A percentile compares a stretch with the other conserved stretches of the same genome.
Conservation (phyloP, 176 grass and related monocot species). For the Aegilops umbellulata region DNA sequence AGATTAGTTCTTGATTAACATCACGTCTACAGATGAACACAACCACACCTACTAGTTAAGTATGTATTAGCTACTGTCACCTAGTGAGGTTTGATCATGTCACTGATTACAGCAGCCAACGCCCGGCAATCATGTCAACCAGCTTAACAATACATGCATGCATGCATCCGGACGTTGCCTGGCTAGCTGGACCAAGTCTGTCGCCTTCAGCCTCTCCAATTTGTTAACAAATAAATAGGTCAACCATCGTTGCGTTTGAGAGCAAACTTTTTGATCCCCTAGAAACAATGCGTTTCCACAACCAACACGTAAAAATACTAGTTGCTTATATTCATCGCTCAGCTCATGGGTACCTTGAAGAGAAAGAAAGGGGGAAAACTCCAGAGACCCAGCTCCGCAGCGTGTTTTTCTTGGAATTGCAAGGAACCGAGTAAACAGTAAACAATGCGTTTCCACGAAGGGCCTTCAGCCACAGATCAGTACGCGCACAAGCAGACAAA, state of each 20-base stretch:
- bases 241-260: neutral
- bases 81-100: neutral
- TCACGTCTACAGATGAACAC: neutral
- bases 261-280: neutral
- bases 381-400: neutral
- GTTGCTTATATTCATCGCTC: neutral
- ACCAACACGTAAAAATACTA: neutral
- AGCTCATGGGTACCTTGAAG: neutral
- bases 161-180: neutral
- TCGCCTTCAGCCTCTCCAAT: neutral
- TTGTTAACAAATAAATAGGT: neutral
- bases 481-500: constrained; percentile 19
- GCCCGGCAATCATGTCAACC: neutral
- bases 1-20: neutral
- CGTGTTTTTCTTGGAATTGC: constrained; percentile 1
- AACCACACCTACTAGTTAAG: neutral
- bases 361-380: neutral
- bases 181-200: neutral
- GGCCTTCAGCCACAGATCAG: constrained; percentile 19
- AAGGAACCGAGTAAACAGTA: neutral
- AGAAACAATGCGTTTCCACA: neutral
- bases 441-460: neutral
- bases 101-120: constrained; percentile 4
- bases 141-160: neutral
- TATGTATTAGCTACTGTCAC: neutral